Base-by-base conservation (phyloP, 495 filamentous ascomycete genomes). In the Staphylotrichum longicolle region DNA sequence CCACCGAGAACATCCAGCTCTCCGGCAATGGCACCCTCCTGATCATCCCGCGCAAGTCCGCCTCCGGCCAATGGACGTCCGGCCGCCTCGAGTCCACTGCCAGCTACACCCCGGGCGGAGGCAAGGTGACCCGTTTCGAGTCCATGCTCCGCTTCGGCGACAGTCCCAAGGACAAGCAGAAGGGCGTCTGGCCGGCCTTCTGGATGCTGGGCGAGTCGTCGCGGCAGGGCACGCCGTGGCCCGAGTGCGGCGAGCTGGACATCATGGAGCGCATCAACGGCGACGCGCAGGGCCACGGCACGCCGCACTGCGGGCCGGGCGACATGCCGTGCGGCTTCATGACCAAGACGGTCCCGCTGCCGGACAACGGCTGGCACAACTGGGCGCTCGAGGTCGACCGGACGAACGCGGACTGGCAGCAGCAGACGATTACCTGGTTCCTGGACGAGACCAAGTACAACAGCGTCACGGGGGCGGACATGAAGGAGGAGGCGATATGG, bases 131-230 rank as follows among this genome's bases (percentile, higher is more conserved):
- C 2, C 61, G 73, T 30, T 68, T 72, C 10, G 70, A 78, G 63
- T 66, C 75, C 20, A 46, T 54, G 33, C 64, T 79, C 44, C 70
- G 72, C 14, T 72, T 80, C 55, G 78, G 78, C 50, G 62, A 55
- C 62, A 71, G 66, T 55, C 9, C 65, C 4, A 30, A 37, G 14
- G 53, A 44, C 6, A 62, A 70, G 11, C 73, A 78, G 63, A 68
- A 77, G 66, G 77, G 77, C 8, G 74, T 80, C 66, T 80, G 77
- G 78, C 78, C 78, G 3, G 78, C 77, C 0, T 80, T 78, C 71
- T 80, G 75, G 78, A 61, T 75, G 39, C 72, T 80, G 15, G 77
- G 78, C 4, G 54, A 72, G 47, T 60, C 64, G 11, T 58, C 73
- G 35, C 72, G 74, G 7, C 54, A 69, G 35, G 74, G 74, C 3